Percentiles rank a stretch among this genome's conserved stretches.
Conservation (phyloP, 1,284 basidiomycete species). For the Malassezia furfur region DNA sequence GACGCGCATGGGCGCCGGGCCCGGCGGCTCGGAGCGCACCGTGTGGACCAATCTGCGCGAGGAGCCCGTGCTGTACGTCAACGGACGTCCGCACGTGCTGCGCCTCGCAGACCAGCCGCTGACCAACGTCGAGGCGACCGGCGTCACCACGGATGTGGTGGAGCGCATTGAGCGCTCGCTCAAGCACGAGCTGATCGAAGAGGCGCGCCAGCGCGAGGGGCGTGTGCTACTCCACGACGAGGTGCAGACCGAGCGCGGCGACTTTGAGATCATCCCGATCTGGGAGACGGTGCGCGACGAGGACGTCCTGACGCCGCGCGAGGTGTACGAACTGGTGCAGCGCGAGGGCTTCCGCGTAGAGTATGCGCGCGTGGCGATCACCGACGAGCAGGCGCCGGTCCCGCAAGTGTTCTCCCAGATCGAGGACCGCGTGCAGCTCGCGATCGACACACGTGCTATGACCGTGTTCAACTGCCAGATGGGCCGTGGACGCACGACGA, state of each 20-base stretch:
- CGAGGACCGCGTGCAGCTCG: constrained; percentile 37
- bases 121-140: constrained; percentile 58
- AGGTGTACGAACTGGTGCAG: constrained; percentile 50
- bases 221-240: constrained; percentile 84
- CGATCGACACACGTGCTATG: constrained; percentile 29
- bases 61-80: constrained; percentile 49
- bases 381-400: constrained; percentile 47
- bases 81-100: constrained; percentile 70
- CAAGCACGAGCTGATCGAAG: constrained; percentile 78
- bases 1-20: constrained; percentile 35
- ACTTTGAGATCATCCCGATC: constrained; percentile 57
- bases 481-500: constrained; percentile 46
- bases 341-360: constrained; percentile 43
- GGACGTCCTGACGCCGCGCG: constrained; percentile 87
- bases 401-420: constrained; percentile 43
- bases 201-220: constrained; percentile 65
- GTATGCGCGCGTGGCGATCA: constrained; percentile 45
- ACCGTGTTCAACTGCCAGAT: constrained; percentile 47
- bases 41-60: constrained; percentile 46
- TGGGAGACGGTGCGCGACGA: constrained; percentile 76
- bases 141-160: constrained; percentile 81
- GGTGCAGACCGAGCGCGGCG: constrained; percentile 79
- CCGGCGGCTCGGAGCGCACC: constrained; percentile 25
- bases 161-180: constrained; percentile 84
- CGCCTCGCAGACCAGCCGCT: constrained; percentile 63